Percentiles rank a stretch among this genome's conserved stretches.
These are phyloP conservation scores for Protomyces gravidus DNA, from an alignment of 1,139 yeast genomes.

Conservation along the genomic window DNA sequence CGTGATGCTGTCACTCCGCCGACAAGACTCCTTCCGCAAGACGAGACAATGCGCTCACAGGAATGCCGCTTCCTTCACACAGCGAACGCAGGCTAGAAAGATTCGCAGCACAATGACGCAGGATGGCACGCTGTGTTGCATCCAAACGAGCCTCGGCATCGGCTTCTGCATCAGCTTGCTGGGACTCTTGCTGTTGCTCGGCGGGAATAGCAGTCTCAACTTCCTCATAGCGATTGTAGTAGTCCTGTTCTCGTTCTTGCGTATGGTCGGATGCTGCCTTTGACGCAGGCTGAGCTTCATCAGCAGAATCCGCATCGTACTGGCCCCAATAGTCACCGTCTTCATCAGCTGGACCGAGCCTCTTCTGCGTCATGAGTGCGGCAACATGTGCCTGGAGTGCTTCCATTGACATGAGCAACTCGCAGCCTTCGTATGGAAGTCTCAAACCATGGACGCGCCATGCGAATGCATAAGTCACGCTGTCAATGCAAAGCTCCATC, in stretches of 20 bases:
- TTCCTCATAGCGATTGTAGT: constrained; percentile 18
- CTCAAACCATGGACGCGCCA: constrained; percentile 2
- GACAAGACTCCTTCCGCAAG: too few relatives aligned
- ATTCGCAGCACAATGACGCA: constrained; percentile 10
- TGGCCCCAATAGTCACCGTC: constrained; percentile 18
- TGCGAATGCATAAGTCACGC: background rate
- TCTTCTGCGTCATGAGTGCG: background rate
- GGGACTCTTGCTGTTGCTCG: background rate
- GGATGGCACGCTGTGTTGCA: background rate
- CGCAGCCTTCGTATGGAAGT: background rate
- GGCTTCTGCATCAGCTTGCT: background rate
- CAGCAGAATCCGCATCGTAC: constrained; percentile 3
- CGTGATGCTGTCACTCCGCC: too few relatives aligned
- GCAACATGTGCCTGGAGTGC: background rate
- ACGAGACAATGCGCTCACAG: background rate
- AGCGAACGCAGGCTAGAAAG: constrained; percentile 10
- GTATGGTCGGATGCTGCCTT: background rate
- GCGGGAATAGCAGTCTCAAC: constrained; percentile 14
- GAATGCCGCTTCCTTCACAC: constrained; percentile 4
- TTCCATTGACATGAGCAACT: background rate
- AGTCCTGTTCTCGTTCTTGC: constrained; percentile 7
- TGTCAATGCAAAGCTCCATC: background rate
- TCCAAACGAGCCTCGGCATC: background rate
- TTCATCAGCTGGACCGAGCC: background rate
- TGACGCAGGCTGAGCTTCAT: background rate